Base-by-base conservation (phyloP, 1,284 basidiomycete genomes). In the Heimioporus punctisporus region DNA sequence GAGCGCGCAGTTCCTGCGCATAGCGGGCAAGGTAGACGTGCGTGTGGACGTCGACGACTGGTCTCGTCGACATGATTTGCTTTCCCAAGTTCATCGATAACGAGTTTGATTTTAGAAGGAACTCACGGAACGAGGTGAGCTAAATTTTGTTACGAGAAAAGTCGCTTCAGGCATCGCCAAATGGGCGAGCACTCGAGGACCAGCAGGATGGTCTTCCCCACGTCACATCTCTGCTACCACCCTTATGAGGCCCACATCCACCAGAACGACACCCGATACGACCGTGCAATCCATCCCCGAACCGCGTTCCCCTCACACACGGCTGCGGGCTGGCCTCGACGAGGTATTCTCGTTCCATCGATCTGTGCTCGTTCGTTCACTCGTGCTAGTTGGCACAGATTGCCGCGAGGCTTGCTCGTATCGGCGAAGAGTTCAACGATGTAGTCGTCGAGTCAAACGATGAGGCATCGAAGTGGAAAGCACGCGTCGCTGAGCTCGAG, bases 1-100 rank as follows among this genome's bases (percentile, higher is more conserved):
- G 80, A 41, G 81, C 76, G 44, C 88, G 81, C 45, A 92, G 74
- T 52, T 89, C 73, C 2, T 82, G 73, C 19, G 84, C 83, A 68
- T 92, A 92, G 48, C 87, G 81, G 10, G 89, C 85, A 26, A 92
- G 81, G 66, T 93, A 94, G 54, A 93, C 82, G 63, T 93, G 92
- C 12, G 89, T 90, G 73, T 93, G 91, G 27, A 93, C 76, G 73
- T 93, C 91, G 48, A 93, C 82, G 44, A 90, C 77, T 23, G 83
- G 56, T 34, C 47, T 70, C 44, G 63, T 62, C 30, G 72, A 45
- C 66, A 62, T 60, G 47, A 65, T 10, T 42, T 51, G 60, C 19
- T 45, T 72, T 52, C 56, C 56, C 53, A 58, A 54, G 57, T 44
- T 60, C 68, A 69, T 73, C 59, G 65, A 70, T 71, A 63, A 67